A percentile compares a stretch with the other conserved stretches of the same genome.
phyloP scores from a whole-genome alignment of 495 filamentous ascomycete genomes.

The Penicillium canariense region DNA sequence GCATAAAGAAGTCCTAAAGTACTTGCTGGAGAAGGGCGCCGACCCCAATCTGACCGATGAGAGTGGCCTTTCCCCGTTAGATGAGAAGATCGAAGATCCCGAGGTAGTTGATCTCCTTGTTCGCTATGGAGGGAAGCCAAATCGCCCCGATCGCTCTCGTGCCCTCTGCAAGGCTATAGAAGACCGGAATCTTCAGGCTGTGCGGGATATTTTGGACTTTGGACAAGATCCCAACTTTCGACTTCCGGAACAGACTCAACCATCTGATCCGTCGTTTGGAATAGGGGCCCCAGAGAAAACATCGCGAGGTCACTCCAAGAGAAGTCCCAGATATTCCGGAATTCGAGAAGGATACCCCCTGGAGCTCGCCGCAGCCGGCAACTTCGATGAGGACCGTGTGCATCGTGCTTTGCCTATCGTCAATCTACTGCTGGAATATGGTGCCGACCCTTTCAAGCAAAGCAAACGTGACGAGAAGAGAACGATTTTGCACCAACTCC shows the following conservation, averaged over 20 bases:
- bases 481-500: background rate
- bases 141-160: background rate
- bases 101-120: constrained; percentile 17
- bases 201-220: background rate
- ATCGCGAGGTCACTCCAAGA: background rate
- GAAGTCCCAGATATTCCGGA: background rate
- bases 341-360: background rate
- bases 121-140: constrained; percentile 8
- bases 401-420: background rate
- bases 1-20: constrained; percentile 3
- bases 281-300: background rate
- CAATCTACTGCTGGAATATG: background rate
- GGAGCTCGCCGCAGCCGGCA: background rate
- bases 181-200: background rate
- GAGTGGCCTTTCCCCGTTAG: background rate
- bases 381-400: background rate
- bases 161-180: background rate
- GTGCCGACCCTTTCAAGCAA: constrained; percentile 5
- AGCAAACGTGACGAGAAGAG: background rate
- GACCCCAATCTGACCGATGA: constrained; percentile 3
- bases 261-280: background rate
- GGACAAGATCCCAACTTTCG: constrained; percentile 3
- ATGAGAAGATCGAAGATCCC: background rate
- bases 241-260: background rate
- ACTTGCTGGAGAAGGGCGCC: constrained; percentile 6